Conservation (phyloP, 1,139 yeast species). For the Protomyces gravidus region DNA sequence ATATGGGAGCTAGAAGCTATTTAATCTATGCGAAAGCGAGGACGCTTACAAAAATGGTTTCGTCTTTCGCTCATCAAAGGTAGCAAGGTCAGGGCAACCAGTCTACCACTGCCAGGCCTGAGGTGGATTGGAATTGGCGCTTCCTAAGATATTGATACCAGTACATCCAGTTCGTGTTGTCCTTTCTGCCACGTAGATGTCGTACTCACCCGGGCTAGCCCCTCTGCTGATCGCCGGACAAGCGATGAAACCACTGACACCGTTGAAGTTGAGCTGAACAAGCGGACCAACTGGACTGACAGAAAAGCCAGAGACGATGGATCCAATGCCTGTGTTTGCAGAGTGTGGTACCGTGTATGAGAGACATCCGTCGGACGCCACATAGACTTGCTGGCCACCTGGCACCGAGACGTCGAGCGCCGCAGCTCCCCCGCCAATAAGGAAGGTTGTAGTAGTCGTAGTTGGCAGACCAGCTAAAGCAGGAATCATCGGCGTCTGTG, state of each 20-base stretch:
- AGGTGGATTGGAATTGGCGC: background rate
- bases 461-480: background rate
- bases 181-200: conserved; percentile 15
- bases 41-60: too few relatives aligned
- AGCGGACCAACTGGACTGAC: background rate
- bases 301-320: conserved; percentile 14
- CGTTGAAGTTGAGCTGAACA: conserved; percentile 5
- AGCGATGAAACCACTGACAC: conserved; percentile 4
- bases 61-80: too few relatives aligned
- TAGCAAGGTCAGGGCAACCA: too few relatives aligned
- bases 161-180: conserved; percentile 15
- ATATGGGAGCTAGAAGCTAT: too few relatives aligned
- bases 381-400: conserved; percentile 25
- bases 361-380: conserved; percentile 14
- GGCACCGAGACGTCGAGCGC: conserved; percentile 11
- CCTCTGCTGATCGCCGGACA: conserved; percentile 5
- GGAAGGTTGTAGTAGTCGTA: background rate
- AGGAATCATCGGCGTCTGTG: conserved; percentile 2
- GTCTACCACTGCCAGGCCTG: background rate
- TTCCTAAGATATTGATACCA: conserved; percentile 3
- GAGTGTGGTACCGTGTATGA: conserved; percentile 25
- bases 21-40: too few relatives aligned
- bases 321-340: conserved; percentile 1
- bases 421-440: background rate
- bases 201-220: conserved; percentile 6